Evolutionary conservation across 2,329 filamentous ascomycete genomes (phyloP), one percentile per base, ranked within the genome.

Genomic region (Fusarium sp.): DNA sequence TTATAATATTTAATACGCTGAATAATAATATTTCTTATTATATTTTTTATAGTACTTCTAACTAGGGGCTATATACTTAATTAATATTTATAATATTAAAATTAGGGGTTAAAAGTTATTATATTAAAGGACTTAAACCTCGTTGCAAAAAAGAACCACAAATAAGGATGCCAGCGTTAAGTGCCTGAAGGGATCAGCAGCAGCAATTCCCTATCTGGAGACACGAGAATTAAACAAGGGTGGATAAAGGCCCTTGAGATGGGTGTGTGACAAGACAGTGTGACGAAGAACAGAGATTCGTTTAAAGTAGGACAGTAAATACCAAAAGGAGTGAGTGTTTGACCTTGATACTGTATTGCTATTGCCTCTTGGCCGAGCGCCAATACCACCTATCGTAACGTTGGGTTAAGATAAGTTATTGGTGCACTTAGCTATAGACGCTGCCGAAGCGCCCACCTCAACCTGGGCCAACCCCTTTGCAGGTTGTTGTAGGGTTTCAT

Each of bases 111-210:
- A n/a, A n/a, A n/a, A n/a, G n/a, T n/a, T n/a, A n/a, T n/a, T n/a
- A n/a, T n/a, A n/a, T 37, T 49, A 6, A 62, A 61, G 31, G 32
- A 49, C 25, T 47, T 13, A 19, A 50, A 42, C 57, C 56, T 56
- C 33, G 32, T 54, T 41, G 15, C 32, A 46, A 31, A 49, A 33
- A 49, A 33, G 49, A 51, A 38, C 49, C 52, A 65, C 21, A 38
- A 31, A 32, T 43, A 63, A 48, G 54, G 60, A 23, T 21, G 50
- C 56, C 49, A 38, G 49, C 35, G 33, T 48, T 32, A 43, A 57
- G 53, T 45, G 51, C 33, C 51, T 62, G 33, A 29, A 65, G 46
- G 46, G 61, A 64, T 64, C 57, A 58, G 48, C 38, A 62, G 17
- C 52, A 65, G 29, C 35, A 54, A 19, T 50, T 52, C 57, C 61